Evolutionary conservation across 2,329 filamentous ascomycete genomes (phyloP).

Genomic region (Colletotrichum caudatum): DNA sequence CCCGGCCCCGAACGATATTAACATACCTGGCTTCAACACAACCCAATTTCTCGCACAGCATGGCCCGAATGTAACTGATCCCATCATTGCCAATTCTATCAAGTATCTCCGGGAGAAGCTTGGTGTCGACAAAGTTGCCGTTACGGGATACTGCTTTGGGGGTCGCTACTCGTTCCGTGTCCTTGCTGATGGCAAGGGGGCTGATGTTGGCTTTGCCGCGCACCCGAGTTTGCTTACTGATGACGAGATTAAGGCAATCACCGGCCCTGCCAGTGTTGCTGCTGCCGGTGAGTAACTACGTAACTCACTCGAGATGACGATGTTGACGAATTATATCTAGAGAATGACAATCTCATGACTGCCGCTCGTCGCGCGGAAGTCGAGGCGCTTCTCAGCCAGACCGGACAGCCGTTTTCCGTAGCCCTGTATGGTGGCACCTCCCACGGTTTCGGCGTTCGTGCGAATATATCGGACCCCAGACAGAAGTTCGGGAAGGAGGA

Average conservation of each 20-base stretch:
- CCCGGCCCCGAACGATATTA: conserved; percentile 57
- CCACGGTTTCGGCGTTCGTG: conserved; percentile 82
- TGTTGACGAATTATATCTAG: conserved; percentile 47
- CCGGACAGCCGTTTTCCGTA: conserved; percentile 72
- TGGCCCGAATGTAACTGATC: conserved; percentile 56
- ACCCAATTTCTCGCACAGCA: conserved; percentile 57
- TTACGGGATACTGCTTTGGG: conserved; percentile 75
- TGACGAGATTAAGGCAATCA: conserved; percentile 69
- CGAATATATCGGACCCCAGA: conserved; percentile 63
- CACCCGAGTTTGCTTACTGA: conserved; percentile 73
- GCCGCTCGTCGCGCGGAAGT: conserved; percentile 64
- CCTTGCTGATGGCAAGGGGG: conserved; percentile 61
- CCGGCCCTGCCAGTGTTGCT: conserved; percentile 69
- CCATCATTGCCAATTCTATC: conserved; percentile 60
- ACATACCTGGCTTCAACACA: conserved; percentile 55
- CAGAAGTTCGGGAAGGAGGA: conserved; percentile 81
- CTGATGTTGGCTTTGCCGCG: conserved; percentile 71
- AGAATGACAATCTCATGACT: conserved; percentile 71
- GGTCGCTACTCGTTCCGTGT: conserved; percentile 68
- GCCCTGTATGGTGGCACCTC: conserved; percentile 75
- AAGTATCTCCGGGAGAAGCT: conserved; percentile 59
- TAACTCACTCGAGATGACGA: background rate
- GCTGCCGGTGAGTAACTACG: conserved; percentile 65
- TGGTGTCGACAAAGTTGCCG: conserved; percentile 65
- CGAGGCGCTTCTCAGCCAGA: conserved; percentile 69